Evolutionary conservation across 2,329 filamentous ascomycete species (phyloP).

Genomic region (Juglanconis oblonga): DNA sequence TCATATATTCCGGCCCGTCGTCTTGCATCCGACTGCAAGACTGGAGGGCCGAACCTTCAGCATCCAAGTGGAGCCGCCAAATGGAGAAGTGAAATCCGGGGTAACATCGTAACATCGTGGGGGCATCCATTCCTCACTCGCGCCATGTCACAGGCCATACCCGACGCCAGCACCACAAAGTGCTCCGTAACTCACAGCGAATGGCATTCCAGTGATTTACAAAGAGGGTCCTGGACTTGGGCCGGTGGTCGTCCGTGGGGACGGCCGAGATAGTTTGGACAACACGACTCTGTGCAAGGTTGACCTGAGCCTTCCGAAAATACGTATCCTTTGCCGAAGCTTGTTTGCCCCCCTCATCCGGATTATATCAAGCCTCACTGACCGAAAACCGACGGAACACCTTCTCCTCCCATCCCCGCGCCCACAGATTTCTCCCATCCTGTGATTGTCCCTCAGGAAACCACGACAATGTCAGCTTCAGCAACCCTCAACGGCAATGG

Average conservation of each 20-base stretch:
- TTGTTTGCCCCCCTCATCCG: not conserved
- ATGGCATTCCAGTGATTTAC: not conserved
- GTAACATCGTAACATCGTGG: not conserved
- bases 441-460: not conserved
- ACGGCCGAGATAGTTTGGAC: not conserved
- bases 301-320: not conserved
- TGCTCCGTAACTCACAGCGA: not conserved
- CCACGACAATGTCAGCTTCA: constrained; percentile 1
- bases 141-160: not conserved
- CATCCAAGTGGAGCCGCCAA: too few relatives aligned
- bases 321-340: not conserved
- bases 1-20: too few relatives aligned
- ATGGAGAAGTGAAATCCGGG: not conserved
- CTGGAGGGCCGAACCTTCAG: too few relatives aligned
- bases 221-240: not conserved
- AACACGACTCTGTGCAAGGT: not conserved
- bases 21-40: too few relatives aligned
- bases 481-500: constrained; percentile 20
- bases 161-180: not conserved
- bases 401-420: not conserved
- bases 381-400: not conserved
- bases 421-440: not conserved
- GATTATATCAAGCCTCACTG: not conserved
- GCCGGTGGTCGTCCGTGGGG: not conserved
- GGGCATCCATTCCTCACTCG: not conserved